Base-by-base conservation (phyloP, 352 stramenopile species). In the Phytophthora citricola region DNA sequence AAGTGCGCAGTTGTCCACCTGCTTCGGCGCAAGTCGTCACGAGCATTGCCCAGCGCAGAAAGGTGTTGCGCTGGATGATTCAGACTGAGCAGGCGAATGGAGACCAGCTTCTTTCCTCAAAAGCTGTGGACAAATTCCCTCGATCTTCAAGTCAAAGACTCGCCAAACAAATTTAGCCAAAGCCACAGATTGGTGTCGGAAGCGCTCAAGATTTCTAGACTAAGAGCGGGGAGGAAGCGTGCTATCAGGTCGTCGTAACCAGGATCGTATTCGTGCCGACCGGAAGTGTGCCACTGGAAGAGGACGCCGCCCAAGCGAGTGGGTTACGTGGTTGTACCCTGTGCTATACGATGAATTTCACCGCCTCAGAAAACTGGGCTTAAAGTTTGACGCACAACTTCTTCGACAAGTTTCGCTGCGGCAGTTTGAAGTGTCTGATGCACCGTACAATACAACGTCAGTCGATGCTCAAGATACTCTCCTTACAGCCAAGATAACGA, bases 311-410 rank as follows among this genome's bases (percentile, higher is more conserved):
- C 43, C 15, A 14, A 53, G 55, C 15, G 44, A 15, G 12, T 63
- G 41, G 43, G 32, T 63, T 17, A n/a, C 17, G 2, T 65, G 46
- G 47, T 14, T 65, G 6, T 65, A 58, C 17, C 46, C 57, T 6
- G 17, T 41, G 4, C 6, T 65, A 12, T 31, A 58, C 6, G 41
- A 51, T 12, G 45, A 53, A 5, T 58, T 65, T 15, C 46, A 65
- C 31, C 26, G 36, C 6, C 40, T 65, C 12, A 38, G 57, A 32
- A 65, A 65, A 26, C 3, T 34, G 2, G 47, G 57, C 26, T 22
- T 65, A 2, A 65, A 65, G 27, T 58, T 65, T 24, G 45, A n/a
- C 32, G 48, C 24, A 31, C 29, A 29, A 10, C 9, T 14, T 7
- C 48, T 55, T 4, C 39, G 39, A 2, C 39, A 45, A 45, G 39